Conservation (phyloP, 768 basidiomycete species). For the Boletus vermiculosoides region DNA sequence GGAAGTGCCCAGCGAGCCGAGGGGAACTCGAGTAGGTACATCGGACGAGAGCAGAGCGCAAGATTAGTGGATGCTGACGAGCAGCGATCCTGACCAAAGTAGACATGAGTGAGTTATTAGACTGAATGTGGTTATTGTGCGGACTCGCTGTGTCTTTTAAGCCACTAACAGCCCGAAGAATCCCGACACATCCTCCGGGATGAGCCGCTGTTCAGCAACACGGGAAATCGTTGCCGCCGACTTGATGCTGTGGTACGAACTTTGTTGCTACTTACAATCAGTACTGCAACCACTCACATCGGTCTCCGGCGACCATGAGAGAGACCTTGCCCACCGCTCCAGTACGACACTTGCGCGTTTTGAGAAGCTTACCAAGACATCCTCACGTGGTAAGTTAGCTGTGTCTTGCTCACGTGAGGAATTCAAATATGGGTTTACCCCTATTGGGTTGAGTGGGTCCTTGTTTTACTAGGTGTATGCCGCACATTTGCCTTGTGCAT, state of each 20-base stretch:
- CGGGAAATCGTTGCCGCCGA: background rate
- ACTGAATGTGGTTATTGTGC: background rate
- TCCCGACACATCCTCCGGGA: conserved; percentile 26
- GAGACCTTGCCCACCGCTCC: background rate
- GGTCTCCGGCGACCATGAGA: background rate
- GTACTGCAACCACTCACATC: background rate
- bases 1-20: conserved; percentile 18
- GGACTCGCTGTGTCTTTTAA: conserved; percentile 21
- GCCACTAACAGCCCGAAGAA: conserved; percentile 17
- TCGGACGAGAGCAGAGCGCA: conserved; percentile 13
- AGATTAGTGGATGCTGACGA: conserved; percentile 6
- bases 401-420: background rate
- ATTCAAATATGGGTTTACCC: background rate
- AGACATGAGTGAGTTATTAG: conserved; percentile 12
- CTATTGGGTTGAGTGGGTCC: conserved; percentile 3
- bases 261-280: background rate
- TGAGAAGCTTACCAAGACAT: background rate
- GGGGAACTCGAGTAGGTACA: conserved; percentile 1
- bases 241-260: background rate
- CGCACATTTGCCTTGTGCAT: conserved; percentile 4
- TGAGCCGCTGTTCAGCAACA: conserved; percentile 12
- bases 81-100: conserved; percentile 10
- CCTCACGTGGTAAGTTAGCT: conserved; percentile 1
- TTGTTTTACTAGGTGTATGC: conserved; percentile 1
- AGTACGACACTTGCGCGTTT: background rate